Evolutionary conservation across 495 filamentous ascomycete genomes (phyloP), one percentile per base, ranked within the genome.

Genomic region (Pseudotulostoma volvatum): DNA sequence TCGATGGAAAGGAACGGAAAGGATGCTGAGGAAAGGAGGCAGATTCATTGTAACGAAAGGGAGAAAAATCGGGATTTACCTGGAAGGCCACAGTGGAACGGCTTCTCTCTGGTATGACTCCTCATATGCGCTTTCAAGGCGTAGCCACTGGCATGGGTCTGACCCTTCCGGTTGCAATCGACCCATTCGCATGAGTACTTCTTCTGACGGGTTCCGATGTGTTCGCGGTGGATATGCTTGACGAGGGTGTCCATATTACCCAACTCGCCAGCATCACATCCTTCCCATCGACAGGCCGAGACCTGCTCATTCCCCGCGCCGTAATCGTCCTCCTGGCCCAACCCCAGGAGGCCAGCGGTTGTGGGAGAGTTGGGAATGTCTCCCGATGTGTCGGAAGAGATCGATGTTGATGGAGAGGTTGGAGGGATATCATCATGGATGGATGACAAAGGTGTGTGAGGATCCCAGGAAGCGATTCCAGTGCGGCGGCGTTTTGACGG

Each of bases 91-190:
- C 90, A 97, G 57, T 93, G 96, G 50, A 96, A 97, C 0, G 90
- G 90, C 59, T 97, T 97, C 64, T 97, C 92, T 55, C 86, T 74
- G 1, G 90, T 97, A 60, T 97, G 90, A 52, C 84, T 93, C 53
- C 90, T 61, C 86, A 96, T 95, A 59, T 97, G 90, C 17, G 92
- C 90, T 52, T 85, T 81, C 43, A 97, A 63, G 9, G 90, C 90
- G 61, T 97, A 97, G 8, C 82, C 92, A 49, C 84, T 93, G 3
- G 88, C 87, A 61, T 97, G 90, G 11, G 81, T 74, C 60, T 83
- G 72, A 36, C 85, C 84, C 63, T 93, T 93, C 35, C 86, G 64
- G 39, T 61, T 66, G 53, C 90, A 97, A 41, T 88, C 87, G 17
- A 67, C 72, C 90, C 90, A 97, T 57, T 96, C 86, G 59, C 90